A percentile compares a stretch with the other conserved stretches of the same genome.
Conservation (phyloP, 352 stramenopile genomes). For the Pseudoperonospora humuli region DNA sequence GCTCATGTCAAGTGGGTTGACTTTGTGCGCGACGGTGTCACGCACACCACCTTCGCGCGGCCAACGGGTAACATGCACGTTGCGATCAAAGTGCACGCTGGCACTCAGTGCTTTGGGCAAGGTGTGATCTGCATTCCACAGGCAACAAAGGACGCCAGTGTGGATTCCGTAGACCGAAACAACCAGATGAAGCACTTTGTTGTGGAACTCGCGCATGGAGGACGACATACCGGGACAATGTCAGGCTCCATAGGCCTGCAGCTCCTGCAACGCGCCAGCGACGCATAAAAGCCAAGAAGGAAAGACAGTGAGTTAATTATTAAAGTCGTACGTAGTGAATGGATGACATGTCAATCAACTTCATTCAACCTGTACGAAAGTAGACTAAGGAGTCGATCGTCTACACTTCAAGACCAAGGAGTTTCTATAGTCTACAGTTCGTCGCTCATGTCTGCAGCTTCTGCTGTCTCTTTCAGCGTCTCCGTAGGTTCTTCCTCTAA, state of each 20-base stretch:
- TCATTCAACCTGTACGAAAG: slow-evolving; percentile 27
- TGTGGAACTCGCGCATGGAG: slow-evolving; percentile 45
- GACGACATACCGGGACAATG: slow-evolving; percentile 48
- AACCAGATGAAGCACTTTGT: slow-evolving; percentile 36
- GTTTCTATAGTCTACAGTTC: slow-evolving; percentile 47
- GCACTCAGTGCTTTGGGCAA: slow-evolving; percentile 47
- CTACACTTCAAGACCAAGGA: too few relatives aligned
- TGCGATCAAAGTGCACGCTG: slow-evolving; percentile 61
- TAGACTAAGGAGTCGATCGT: too few relatives aligned
- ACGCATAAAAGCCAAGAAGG: slow-evolving; percentile 9
- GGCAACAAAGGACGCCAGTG: slow-evolving; percentile 15
- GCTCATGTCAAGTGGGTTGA: slow-evolving; percentile 39
- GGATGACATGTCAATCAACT: slow-evolving; percentile 20
- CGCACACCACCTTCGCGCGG: slow-evolving; percentile 49
- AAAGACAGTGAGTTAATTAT: slow-evolving; percentile 20
- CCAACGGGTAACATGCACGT: slow-evolving; percentile 57
- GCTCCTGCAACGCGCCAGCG: slow-evolving; percentile 24
- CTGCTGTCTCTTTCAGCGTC: slow-evolving; percentile 12
- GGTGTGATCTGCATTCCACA: slow-evolving; percentile 57
- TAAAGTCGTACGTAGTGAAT: slow-evolving; percentile 16
- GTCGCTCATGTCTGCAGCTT: slow-evolving; percentile 18
- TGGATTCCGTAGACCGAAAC: slow-evolving; percentile 14
- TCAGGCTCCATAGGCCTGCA: slow-evolving; percentile 35
- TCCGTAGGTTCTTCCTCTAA: slow-evolving; percentile 19
- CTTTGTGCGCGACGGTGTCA: slow-evolving; percentile 42